Base-by-base conservation (phyloP, 768 basidiomycete genomes). In the Boletus rubroflammeus region DNA sequence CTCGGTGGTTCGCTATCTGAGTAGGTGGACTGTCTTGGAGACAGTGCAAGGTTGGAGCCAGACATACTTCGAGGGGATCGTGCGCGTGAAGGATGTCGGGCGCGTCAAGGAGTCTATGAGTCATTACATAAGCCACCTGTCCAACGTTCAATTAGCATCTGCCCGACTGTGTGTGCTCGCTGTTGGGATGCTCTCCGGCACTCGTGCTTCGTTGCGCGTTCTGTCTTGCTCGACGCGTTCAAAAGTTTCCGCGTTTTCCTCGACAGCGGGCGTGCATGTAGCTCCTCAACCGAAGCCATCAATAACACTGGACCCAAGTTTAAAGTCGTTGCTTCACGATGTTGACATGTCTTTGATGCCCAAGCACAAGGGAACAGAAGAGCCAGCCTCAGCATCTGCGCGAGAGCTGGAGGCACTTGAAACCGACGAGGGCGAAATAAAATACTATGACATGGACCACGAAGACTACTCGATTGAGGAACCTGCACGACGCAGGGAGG, bases 291-390 rank as follows among this genome's bases (percentile, higher is more conserved):
- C 82, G n/a, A 87, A 85, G 60, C 76, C 81, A 5, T 74, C 82
- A 31, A 62, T 89, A 9, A 70, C 83, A 41, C 73, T 92, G 35
- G 90, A 92, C 65, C 80, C 89, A 9, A 80, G 80, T 32, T 72
- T 88, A 54, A 77, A 77, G 61, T 75, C 78, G 7, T 71, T 92
- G 36, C 72, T 92, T 42, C 73, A 77, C 53, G 87, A 88, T 70
- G 78, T 84, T 3, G 88, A 88, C 58, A 80, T 86, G 57, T 84
- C 88, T 9, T 70, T 90, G 17, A 64, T 63, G 39, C 58, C 62
- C 19, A 75, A 75, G 53, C 74, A 74, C 28, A 53, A 35, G 41
- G 52, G 67, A 68, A 44, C 74, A 66, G 58, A 59, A 51, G 31
- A 56, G 55, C 26, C 62, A 26, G 11, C 6, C 38, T 38, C 56